Evolutionary conservation across 805 yeast species (phyloP).

Genomic region (Lachancea waltii): DNA sequence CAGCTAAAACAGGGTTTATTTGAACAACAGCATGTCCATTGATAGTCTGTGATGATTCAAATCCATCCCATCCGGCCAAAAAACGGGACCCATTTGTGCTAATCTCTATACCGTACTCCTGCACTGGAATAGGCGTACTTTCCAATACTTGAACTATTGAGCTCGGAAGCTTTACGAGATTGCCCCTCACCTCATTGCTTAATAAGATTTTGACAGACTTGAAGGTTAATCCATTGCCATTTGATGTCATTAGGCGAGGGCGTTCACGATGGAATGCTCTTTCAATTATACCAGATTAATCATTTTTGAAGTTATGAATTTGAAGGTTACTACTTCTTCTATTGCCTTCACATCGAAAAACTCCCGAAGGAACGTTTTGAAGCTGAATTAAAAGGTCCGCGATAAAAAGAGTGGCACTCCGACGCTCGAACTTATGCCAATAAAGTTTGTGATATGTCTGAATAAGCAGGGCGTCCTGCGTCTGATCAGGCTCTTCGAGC

Average conservation of each 20-base stretch:
- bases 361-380: too few species aligned
- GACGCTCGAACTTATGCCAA: constrained; percentile 44
- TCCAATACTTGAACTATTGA: constrained; percentile 18
- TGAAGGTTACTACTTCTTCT: too few species aligned
- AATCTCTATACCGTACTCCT: constrained; percentile 21
- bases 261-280: too few species aligned
- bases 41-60: constrained; percentile 15
- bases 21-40: constrained; percentile 14
- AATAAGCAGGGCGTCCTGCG: constrained; percentile 93
- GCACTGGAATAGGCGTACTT: constrained; percentile 18
- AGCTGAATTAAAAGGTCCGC: too few species aligned
- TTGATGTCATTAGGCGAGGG: background rate
- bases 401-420: background rate
- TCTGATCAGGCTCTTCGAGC: constrained; percentile 68
- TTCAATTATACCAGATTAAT: too few species aligned
- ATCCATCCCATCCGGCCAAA: constrained; percentile 28
- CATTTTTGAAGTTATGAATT: too few species aligned
- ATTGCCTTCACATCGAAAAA: too few species aligned
- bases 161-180: constrained; percentile 26
- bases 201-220: constrained; percentile 10
- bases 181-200: constrained; percentile 22
- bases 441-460: constrained; percentile 74
- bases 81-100: constrained; percentile 5
- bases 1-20: constrained; percentile 24
- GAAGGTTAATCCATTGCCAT: constrained; percentile 10